Evolutionary conservation across 148 eudicot species (phyloP), one percentile per base, ranked within the genome.

Genomic region (Amaranthus hypochondriacus): DNA sequence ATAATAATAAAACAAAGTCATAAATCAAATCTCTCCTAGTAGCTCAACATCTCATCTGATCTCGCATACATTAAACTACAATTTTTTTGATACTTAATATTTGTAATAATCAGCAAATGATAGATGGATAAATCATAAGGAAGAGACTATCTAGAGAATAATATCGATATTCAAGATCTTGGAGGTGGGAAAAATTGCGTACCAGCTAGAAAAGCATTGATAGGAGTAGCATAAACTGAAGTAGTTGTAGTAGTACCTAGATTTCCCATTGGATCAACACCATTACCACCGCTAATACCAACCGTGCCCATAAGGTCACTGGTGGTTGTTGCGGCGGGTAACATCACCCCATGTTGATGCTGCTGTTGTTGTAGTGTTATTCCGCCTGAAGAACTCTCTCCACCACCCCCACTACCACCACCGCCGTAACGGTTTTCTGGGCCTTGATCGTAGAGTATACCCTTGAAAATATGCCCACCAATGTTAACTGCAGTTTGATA

Each of bases 171-270:
- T 81, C 84, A 90, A 71, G 87, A 85, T 81, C 93, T 87, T 77
- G 96, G 96, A 64, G 92, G 94, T 81, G 92, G 91, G 76, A 93
- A 91, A 84, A 87, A 90, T 83, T 90, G 98, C 84, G 96, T 89
- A 88, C 96, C 96, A 55, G 96, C 88, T 87, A 91, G 81, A 81
- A 87, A 93, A 53, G 90, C 90, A 79, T 81, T 86, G 56, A 90
- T 83, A 2, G 88, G 90, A 59, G 94, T 75, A 3, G 94, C 87
- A 66, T 90, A 93, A 2, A 85, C 48, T 21, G 83, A 56, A 14
- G 86, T 75, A 18, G 82, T 76, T 9, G 75, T 69, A 0, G 67
- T 9, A 46, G 68, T 62, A 62, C 48, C 66, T 64, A 53, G 53
- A 6, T 10, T 49, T 48, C 3, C 10, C 59, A 4, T 80, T 61